Base-by-base conservation (phyloP, 2,329 filamentous ascomycete genomes). In the Neonectria sp. region DNA sequence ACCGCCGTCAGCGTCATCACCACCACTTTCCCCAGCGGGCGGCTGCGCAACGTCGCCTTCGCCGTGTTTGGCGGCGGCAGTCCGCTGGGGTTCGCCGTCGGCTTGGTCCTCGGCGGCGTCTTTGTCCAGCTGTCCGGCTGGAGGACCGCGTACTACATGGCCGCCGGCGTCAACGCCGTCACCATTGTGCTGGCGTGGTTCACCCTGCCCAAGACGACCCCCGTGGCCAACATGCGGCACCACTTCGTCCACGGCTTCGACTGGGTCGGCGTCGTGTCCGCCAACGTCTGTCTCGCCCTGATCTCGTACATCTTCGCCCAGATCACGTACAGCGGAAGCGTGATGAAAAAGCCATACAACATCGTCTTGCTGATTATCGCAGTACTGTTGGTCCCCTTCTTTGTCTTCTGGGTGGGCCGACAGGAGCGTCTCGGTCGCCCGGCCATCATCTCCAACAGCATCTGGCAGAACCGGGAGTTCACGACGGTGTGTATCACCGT, bases 381-480 rank as follows among this genome's bases (percentile, higher is more conserved):
- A 4, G 45, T 64, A 2, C 21, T 63, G 24, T 37, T 66, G 12
- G 40, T 70, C 17, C 55, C 60, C 24, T 61, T 62, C 37, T 70
- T 70, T 43, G 25, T 66, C 46, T 61, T 68, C 13, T 70, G 68
- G 68, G 55, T 63, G 12, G 62, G 62, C 6, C 59, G 58, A 5
- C 68, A 70, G 48, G 68, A 65, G 24, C 63, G 60, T 12, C 55
- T 60, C 13, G 49, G 59, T 13, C 62, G 59, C 2, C 68, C 68
- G 12, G 66, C 63, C 6, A 55, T 70, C 4, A 89, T 90, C 31
- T 88, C 88, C 0, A 90, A 90, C 71, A 84, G 82, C 0, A 76
- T 90, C 0, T 90, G 88, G 88, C 81, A 77, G n/a, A 88, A 89
- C 43, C 76, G 77, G 0, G 77, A 82, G 11, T 90, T 90, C 71